A percentile compares a stretch with the other conserved stretches of the same genome.
Evolutionary conservation across 371 early-diverging fungal genomes (phyloP).

Genomic region (Mortierella sp.): DNA sequence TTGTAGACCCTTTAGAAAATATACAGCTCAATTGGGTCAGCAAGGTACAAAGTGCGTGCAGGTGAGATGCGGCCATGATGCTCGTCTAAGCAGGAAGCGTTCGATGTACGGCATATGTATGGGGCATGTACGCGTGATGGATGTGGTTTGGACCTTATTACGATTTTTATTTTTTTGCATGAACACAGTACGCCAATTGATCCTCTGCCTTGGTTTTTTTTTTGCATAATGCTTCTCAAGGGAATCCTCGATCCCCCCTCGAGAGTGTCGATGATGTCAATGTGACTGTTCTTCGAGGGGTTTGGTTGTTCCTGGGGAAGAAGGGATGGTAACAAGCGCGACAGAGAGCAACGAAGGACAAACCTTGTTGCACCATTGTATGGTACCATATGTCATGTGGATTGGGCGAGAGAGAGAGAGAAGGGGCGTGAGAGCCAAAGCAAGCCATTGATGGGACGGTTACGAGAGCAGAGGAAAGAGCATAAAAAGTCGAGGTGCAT

Average conservation of each 20-base stretch:
- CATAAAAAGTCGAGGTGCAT: not conserved
- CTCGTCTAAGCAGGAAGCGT: not conserved
- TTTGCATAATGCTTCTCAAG: conserved; percentile 7
- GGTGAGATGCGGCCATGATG: too few species aligned
- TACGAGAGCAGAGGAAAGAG: not conserved
- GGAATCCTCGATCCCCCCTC: too few species aligned
- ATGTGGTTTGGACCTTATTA: conserved; percentile 9
- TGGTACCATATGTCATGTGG: conserved; percentile 5
- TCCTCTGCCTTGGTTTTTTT: not conserved
- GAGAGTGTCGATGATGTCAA: not conserved
- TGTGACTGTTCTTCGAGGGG: not conserved
- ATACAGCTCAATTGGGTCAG: too few species aligned
- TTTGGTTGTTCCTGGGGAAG: not conserved
- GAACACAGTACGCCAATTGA: not conserved
- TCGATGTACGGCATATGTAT: not conserved
- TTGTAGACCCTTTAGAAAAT: too few species aligned
- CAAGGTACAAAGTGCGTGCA: too few species aligned
- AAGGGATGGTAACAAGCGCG: too few species aligned
- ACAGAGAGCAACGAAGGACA: not conserved
- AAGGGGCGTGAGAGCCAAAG: conserved; percentile 5
- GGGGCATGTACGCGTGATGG: not conserved
- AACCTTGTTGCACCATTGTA: not conserved
- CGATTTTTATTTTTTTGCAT: not conserved
- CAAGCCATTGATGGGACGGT: not conserved
- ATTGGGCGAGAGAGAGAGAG: not conserved